Conservation (phyloP, 2,329 filamentous ascomycete species). For the Pezicula carpinea region DNA sequence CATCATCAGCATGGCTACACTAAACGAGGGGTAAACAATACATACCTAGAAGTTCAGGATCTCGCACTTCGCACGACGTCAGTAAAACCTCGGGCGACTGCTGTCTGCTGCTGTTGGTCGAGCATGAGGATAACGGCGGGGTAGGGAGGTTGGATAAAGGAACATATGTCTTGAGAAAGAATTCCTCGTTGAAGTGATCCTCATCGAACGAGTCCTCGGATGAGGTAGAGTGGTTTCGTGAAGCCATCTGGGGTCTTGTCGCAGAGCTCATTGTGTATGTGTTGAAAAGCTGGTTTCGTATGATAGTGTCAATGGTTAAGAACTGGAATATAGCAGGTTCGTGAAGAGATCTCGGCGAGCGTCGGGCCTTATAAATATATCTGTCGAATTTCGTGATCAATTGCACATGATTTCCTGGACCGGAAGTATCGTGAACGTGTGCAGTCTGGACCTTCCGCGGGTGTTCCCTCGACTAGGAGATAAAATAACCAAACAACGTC, state of each 20-base stretch:
- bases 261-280: slow-evolving; percentile 7
- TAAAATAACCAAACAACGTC: background rate
- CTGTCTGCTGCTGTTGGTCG: slow-evolving; percentile 13
- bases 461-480: too few relatives aligned
- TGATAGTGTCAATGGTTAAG: too few relatives aligned
- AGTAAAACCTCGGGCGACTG: slow-evolving; percentile 14
- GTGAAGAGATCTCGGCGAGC: too few relatives aligned
- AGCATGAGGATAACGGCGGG: slow-evolving; percentile 48
- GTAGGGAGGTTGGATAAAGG: slow-evolving; percentile 65
- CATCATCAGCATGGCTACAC: slow-evolving; percentile 20
- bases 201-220: slow-evolving; percentile 35
- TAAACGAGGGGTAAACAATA: slow-evolving; percentile 10
- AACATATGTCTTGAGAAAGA: slow-evolving; percentile 56
- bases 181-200: slow-evolving; percentile 46
- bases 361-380: too few relatives aligned
- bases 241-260: slow-evolving; percentile 18
- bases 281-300: too few relatives aligned
- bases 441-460: too few relatives aligned
- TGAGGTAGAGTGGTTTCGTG: slow-evolving; percentile 21
- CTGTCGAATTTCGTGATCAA: too few relatives aligned
- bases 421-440: too few relatives aligned
- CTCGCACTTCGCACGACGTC: slow-evolving; percentile 20
- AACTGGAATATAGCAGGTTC: too few relatives aligned
- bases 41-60: slow-evolving; percentile 25
- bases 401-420: too few relatives aligned